Conservation (phyloP, 2,329 filamentous ascomycete genomes). For the Paradendryphiella salina region DNA sequence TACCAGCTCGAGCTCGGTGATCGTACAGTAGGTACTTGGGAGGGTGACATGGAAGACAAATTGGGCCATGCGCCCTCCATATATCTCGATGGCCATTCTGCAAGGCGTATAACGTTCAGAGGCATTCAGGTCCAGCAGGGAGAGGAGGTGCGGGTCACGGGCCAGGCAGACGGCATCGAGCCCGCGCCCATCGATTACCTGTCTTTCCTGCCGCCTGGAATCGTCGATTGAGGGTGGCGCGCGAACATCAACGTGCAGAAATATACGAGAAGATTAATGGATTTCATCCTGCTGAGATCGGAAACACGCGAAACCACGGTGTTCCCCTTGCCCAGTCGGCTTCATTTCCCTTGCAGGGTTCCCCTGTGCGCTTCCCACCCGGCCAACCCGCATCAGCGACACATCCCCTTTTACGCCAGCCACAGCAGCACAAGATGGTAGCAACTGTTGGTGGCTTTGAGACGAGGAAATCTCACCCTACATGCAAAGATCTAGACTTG, state of each 20-base stretch:
- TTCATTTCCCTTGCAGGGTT: slow-evolving; percentile 18
- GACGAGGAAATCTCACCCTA: slow-evolving; percentile 12
- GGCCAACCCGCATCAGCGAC: slow-evolving; percentile 5
- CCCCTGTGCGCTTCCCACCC: slow-evolving; percentile 7
- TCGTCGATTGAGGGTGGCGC: slow-evolving; percentile 56
- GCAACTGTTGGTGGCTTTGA: slow-evolving; percentile 19
- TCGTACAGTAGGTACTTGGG: slow-evolving; percentile 60
- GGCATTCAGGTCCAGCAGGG: slow-evolving; percentile 56
- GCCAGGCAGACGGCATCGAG: slow-evolving; percentile 63
- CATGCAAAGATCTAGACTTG: not conserved
- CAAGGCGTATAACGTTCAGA: slow-evolving; percentile 63
- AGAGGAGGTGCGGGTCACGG: slow-evolving; percentile 59
- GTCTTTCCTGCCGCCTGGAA: slow-evolving; percentile 61
- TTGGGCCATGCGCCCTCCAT: slow-evolving; percentile 62
- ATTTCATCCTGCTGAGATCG: slow-evolving; percentile 2
- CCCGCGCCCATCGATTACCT: slow-evolving; percentile 70
- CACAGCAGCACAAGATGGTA: slow-evolving; percentile 9
- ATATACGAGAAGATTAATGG: slow-evolving; percentile 1
- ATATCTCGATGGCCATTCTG: slow-evolving; percentile 67
- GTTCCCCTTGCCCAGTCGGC: slow-evolving; percentile 4
- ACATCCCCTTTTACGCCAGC: slow-evolving; percentile 12
- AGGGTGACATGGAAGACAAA: slow-evolving; percentile 61
- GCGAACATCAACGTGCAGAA: not conserved
- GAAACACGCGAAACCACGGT: not conserved
- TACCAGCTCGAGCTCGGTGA: slow-evolving; percentile 62